Base-by-base conservation (phyloP, 345 rosid genomes). In the Viola odorata region DNA sequence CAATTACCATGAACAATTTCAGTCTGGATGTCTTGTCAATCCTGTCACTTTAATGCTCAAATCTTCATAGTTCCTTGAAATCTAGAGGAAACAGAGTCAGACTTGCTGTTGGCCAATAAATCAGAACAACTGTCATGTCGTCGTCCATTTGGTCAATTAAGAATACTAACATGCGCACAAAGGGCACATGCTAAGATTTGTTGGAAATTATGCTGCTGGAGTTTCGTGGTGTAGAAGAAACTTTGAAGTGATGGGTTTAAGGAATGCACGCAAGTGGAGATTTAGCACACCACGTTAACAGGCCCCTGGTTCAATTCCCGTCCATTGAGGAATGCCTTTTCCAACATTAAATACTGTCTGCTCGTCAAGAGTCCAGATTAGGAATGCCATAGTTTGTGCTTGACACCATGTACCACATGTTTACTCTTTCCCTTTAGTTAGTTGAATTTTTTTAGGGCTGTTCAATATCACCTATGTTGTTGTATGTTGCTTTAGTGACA, bases 361-460 rank as follows among this genome's bases (percentile, higher is more conserved):
- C 17, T 23, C 32, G 32, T 23, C 32, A 23, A 23, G 32, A 23
- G 32, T 23, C 32, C 32, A 23, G 40, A 50, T 13, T 10, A 17
- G 65, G 39, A 63, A 23, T 37, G 32, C 32, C 15, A 16, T 14
- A n/a, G 4, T 37, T 44, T 45, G 5, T 32, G 9, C 9, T 44
- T 36, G 9, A 13, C 12, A 63, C 54, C 49, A 16, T 42, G 37
- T 58, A 11, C 7, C 4, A 15, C 36, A 58, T 32, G 14, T 17
- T 4, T 36, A 53, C 53, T 36, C 16, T 36, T 13, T 23, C 32
- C 32, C 32, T 8, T 12, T n/a, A 47, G 45, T 7, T 45, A 17
- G 32, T 14, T 32, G 17, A 15, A 58, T 37, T 53, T 41, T 37
- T 53, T 53, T n/a, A n/a, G 41, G 54, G 38, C 59, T 63, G 32